A percentile compares a stretch with the other conserved stretches of the same genome.
These are phyloP conservation scores for Plantago ovata DNA, from an alignment of 257 asterid genomes.

Conservation along the genomic window DNA sequence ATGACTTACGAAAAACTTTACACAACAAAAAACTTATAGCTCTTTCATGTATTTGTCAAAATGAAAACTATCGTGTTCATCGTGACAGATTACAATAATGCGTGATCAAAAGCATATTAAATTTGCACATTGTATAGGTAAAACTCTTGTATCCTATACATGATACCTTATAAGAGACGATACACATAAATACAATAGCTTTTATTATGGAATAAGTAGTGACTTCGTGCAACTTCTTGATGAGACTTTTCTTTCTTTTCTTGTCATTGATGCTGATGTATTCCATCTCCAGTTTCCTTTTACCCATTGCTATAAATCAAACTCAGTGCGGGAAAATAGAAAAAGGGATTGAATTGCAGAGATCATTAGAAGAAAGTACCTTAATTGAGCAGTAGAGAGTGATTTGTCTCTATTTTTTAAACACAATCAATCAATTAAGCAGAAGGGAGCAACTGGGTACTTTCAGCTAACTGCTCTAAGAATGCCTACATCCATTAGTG, in stretches of 20 bases:
- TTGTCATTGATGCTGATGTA: not conserved
- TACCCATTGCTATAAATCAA: not conserved
- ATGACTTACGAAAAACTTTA: not conserved
- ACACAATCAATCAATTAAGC: too few relatives aligned
- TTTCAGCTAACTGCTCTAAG: too few relatives aligned
- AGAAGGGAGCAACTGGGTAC: too few relatives aligned
- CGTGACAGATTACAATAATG: too few relatives aligned
- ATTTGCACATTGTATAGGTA: too few relatives aligned
- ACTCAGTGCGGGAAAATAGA: not conserved
- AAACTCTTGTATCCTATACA: too few relatives aligned
- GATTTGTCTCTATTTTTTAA: too few relatives aligned
- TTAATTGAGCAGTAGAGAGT: too few relatives aligned
- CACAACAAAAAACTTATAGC: not conserved
- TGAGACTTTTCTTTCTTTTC: not conserved
- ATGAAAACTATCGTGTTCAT: too few relatives aligned
- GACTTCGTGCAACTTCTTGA: not conserved
- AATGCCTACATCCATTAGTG: too few relatives aligned
- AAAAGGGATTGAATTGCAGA: not conserved
- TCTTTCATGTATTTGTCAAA: not conserved
- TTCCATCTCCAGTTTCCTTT: not conserved
- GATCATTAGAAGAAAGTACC: too few relatives aligned
- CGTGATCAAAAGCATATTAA: too few relatives aligned
- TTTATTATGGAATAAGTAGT: not conserved
- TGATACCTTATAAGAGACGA: not conserved
- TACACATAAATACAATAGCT: not conserved